Percentiles rank a stretch among this genome's conserved stretches.
These are phyloP conservation scores for Carex cristatella DNA, from an alignment of 176 grass and related monocot genomes.

Conservation along the genomic window DNA sequence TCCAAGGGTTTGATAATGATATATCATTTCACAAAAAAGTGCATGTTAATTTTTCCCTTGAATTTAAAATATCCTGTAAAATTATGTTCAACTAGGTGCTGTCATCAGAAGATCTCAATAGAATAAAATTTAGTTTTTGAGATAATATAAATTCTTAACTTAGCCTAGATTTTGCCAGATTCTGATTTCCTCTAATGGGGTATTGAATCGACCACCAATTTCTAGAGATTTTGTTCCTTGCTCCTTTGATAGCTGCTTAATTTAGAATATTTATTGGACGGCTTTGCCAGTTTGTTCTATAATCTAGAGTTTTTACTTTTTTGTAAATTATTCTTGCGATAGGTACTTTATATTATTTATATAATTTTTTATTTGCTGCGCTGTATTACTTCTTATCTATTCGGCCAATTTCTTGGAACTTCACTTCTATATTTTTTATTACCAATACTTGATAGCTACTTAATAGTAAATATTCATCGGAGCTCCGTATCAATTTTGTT, in stretches of 20 bases:
- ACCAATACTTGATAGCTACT: not conserved
- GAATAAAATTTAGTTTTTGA: not conserved
- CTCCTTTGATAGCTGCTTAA: not conserved
- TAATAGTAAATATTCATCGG: not conserved
- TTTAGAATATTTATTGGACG: not conserved
- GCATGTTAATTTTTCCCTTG: not conserved
- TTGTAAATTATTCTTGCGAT: not conserved
- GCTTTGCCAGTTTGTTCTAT: not conserved
- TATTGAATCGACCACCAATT: not conserved
- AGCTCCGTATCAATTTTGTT: not conserved
- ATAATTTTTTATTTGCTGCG: not conserved
- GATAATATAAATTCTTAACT: not conserved
- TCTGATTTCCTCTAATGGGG: not conserved
- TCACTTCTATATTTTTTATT: not conserved
- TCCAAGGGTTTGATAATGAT: not conserved
- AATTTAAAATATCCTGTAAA: not conserved
- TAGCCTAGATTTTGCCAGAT: not conserved
- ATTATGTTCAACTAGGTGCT: not conserved
- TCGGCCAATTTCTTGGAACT: not conserved
- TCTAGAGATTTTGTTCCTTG: not conserved
- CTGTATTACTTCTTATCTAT: not conserved
- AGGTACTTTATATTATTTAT: not conserved
- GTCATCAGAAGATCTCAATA: not conserved
- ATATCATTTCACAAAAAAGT: not conserved
- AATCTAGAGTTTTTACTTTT: not conserved